Base-by-base conservation (phyloP, 805 yeast species). In the Candida insectorum region DNA sequence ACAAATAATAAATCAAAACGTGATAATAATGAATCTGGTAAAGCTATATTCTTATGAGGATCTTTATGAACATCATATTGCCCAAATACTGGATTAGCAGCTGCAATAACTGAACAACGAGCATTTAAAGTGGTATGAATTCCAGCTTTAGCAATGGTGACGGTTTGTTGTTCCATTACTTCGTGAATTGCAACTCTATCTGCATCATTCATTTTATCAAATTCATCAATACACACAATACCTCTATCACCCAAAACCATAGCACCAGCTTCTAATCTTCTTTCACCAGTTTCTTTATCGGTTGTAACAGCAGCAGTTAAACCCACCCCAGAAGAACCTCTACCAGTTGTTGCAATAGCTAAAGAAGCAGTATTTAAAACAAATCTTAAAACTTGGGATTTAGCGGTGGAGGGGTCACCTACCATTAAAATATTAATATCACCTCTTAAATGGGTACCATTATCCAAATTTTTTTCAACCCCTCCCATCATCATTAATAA, bases 261-360 rank as follows among this genome's bases (percentile, higher is more conserved):
- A 3, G 98, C 98, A 72, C 98, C 98, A 1, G 97, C 98, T 63
- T 93, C 98, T 45, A 93, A 69, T 48, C 95, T 75, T 51, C 97
- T 74, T 63, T 93, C 98, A 40, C 97, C 97, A 0, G 98, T 93
- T 60, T 93, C 98, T 51, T 81, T 83, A 60, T 93, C 98, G 1
- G 89, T 76, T 5, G 97, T 89, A 3, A 93, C 98, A 1, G 98
- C 98, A 13, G 98, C 98, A 0, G 98, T 93, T 52, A 93, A 74
- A 86, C 98, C 98, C 28, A 93, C 98, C 59, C 98, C 98, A 1
- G 97, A 89, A n/a, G 97, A 91, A 43, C 98, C 98, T 59, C 96
- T 80, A 69, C 98, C 98, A 0, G 98, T 93, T 1, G 98, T 93
- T 17, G 97, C 97, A 48, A 93, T 88, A 3, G 97, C 97, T 48